Percentiles rank a stretch among this genome's conserved stretches.
Conservation (phyloP, 306 rosid genomes). For the Gastrolobium villosum region DNA sequence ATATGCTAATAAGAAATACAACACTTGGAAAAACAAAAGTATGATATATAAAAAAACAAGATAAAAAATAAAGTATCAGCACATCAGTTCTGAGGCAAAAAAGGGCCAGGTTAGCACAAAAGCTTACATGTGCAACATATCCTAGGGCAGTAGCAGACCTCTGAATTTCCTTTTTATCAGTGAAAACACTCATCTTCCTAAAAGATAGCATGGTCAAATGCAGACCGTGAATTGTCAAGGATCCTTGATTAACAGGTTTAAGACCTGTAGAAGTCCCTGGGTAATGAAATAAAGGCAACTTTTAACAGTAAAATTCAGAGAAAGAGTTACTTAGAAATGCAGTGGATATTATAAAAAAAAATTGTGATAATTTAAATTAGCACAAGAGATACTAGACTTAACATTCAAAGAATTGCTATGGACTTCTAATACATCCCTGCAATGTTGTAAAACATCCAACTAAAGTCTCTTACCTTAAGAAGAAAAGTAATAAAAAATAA, state of each 20-base stretch:
- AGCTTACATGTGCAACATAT: slow-evolving; percentile 89
- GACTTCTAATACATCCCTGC: slow-evolving; percentile 16
- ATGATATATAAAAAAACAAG: not conserved
- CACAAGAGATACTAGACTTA: slow-evolving; percentile 13
- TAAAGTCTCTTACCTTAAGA: not conserved
- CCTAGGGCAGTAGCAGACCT: slow-evolving; percentile 94
- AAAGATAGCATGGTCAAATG: slow-evolving; percentile 85
- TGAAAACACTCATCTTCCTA: slow-evolving; percentile 85
- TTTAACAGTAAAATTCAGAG: slow-evolving; percentile 38
- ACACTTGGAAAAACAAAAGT: slow-evolving; percentile 35
- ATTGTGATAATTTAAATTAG: not conserved
- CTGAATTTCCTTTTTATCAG: slow-evolving; percentile 94
- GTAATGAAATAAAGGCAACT: slow-evolving; percentile 40
- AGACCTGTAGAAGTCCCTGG: slow-evolving; percentile 73
- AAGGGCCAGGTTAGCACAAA: slow-evolving; percentile 23
- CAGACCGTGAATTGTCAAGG: slow-evolving; percentile 89
- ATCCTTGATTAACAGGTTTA: slow-evolving; percentile 73
- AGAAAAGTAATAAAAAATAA: not conserved
- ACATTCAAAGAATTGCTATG: slow-evolving; percentile 16
- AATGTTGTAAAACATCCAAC: not conserved
- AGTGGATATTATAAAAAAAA: slow-evolving; percentile 40
- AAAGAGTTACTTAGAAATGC: slow-evolving; percentile 28
- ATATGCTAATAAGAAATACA: slow-evolving; percentile 11
- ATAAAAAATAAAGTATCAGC: slow-evolving; percentile 23
- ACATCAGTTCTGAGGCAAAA: slow-evolving; percentile 20